Evolutionary conservation across 1,139 yeast genomes (phyloP), one percentile per base, ranked within the genome.

Genomic region (Pichia terricola): DNA sequence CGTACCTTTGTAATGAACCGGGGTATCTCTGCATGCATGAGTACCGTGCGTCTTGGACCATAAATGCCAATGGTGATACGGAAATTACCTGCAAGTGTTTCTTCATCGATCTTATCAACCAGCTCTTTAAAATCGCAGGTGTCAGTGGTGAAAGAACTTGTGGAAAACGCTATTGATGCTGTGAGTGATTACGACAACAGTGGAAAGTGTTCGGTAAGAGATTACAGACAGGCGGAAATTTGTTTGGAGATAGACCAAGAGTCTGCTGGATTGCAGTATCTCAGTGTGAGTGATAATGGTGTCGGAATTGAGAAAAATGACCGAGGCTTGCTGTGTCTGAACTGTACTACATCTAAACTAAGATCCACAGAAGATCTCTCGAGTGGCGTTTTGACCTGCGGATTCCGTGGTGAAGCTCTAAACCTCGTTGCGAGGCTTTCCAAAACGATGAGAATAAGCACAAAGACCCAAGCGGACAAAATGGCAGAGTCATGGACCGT

Each of bases 111-210:
- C 30, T 49, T 50, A 1, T 56, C 63, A 0, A 46, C 56, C 5
- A 50, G 59, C 28, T 53, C 59, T 0, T 38, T 59, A 0, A 47
- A 48, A 35, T 51, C 68, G 0, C 69, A 72, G 1, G 49, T 48
- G 1, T 57, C 68, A 47, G 94, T 86, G 0, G 62, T 86, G 26
- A 77, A 80, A 52, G 95, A 86, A 57, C 65, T 89, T 59, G 61
- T 89, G 40, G 94, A 85, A 58, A 88, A 88, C 64, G 70, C 89
- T 11, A 66, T 87, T 2, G 96, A 88, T 60, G 89, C 96, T 0
- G 46, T 54, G 4, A 31, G 16, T 7, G 11, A 9, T 6, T 11
- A 22, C 7, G 25, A 34, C 11, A 30, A 30, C 32, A 7, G 10
- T 10, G 2, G 10, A 30, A 30, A 30, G 9, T 7, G 7, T 8